A percentile compares a stretch with the other conserved stretches of the same genome.
These are phyloP conservation scores for Talaromyces ruber DNA, from an alignment of 495 filamentous ascomycete species.

Conservation along the genomic window DNA sequence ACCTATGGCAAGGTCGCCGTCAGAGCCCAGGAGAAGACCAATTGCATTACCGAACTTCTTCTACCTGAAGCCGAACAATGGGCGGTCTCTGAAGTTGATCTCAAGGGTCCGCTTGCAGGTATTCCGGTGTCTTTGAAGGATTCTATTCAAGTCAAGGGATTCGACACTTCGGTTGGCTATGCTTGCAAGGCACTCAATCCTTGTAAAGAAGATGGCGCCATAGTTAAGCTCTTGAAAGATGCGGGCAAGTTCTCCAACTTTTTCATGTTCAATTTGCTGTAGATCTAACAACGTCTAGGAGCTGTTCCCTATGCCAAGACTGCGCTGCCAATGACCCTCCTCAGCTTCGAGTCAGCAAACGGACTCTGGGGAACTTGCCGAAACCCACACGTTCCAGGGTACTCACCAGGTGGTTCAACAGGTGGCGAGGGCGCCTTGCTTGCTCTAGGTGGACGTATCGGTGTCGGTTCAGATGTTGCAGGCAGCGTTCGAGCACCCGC, in stretches of 20 bases:
- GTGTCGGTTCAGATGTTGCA: conserved; percentile 90
- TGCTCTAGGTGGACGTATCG: conserved; percentile 81
- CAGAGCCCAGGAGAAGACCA: conserved; percentile 77
- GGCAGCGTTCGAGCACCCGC: conserved; percentile 86
- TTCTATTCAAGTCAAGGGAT: conserved; percentile 74
- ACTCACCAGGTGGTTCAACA: conserved; percentile 87
- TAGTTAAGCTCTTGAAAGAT: conserved; percentile 75
- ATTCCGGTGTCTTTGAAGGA: conserved; percentile 89
- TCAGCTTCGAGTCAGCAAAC: conserved; percentile 89
- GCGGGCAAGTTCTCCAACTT: conserved; percentile 42
- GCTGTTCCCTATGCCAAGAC: conserved; percentile 96
- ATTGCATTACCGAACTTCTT: conserved; percentile 87
- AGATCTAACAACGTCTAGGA: conserved; percentile 28
- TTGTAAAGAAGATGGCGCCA: conserved; percentile 55
- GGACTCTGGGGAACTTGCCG: conserved; percentile 77
- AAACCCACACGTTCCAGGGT: conserved; percentile 76
- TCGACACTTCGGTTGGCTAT: conserved; percentile 81
- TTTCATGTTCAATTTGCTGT: background rate
- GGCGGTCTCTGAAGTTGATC: conserved; percentile 59
- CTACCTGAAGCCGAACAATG: conserved; percentile 74
- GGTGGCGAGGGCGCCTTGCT: conserved; percentile 84
- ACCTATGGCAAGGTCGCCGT: conserved; percentile 89
- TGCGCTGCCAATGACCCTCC: conserved; percentile 80
- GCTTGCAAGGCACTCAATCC: conserved; percentile 63
- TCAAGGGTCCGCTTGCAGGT: conserved; percentile 78